Percentiles rank a stretch among this genome's conserved stretches.
Evolutionary conservation across 345 rosid genomes (phyloP).

Genomic region (Eucalyptus polyanthemos): DNA sequence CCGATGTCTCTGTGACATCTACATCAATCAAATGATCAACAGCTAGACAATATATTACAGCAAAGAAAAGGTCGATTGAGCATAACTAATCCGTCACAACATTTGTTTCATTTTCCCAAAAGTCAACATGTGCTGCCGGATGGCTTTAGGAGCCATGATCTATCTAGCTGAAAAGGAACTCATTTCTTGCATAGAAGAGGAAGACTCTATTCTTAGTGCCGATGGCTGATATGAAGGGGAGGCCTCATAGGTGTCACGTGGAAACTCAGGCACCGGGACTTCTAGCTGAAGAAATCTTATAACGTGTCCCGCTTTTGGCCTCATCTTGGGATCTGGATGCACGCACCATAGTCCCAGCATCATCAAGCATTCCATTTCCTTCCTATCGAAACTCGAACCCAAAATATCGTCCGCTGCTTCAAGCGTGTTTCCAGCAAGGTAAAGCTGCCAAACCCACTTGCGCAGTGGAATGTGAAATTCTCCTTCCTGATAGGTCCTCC

Average conservation of each 20-base stretch:
- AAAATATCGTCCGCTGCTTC: neutral
- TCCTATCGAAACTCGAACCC: neutral
- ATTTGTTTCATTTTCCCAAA: no score
- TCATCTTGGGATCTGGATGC: neutral
- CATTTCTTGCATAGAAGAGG: no score
- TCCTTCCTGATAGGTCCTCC: neutral
- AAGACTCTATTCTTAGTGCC: no score
- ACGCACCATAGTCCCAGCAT: neutral
- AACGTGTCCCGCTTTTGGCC: neutral
- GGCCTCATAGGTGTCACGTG: neutral
- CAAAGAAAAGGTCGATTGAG: no score
- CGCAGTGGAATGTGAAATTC: fast-evolving
- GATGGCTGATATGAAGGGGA: fast-evolving
- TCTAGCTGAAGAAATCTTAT: neutral
- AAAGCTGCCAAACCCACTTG: neutral
- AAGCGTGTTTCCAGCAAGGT: neutral
- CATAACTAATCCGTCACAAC: no score
- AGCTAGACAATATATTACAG: no score
- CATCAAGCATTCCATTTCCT: neutral
- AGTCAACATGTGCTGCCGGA: no score
- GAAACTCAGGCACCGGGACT: neutral
- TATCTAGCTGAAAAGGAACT: no score
- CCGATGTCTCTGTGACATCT: no score
- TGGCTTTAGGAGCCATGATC: no score
- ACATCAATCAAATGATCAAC: no score